phyloP scores from a whole-genome alignment of 805 yeast genomes.

The Teunomyces panamensis region DNA sequence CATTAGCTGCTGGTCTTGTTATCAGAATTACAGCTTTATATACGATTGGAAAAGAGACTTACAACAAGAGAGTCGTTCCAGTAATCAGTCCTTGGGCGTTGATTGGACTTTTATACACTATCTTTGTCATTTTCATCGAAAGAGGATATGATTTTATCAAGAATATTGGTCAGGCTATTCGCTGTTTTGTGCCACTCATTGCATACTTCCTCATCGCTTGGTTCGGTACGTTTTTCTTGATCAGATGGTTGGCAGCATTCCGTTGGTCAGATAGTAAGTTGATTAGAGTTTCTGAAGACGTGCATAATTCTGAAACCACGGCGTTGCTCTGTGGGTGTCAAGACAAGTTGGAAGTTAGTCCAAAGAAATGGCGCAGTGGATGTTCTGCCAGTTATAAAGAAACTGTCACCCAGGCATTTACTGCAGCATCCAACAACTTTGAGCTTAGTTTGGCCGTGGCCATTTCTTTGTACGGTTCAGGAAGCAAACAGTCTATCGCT shows the following conservation, averaged over 20 bases:
- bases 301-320: constrained; percentile 8
- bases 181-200: constrained; percentile 49
- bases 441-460: constrained; percentile 56
- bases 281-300: constrained; percentile 4
- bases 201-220: constrained; percentile 48
- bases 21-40: constrained; percentile 30
- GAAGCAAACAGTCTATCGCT: constrained; percentile 52
- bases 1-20: constrained; percentile 44
- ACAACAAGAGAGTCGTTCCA: constrained; percentile 34
- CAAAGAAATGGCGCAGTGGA: constrained; percentile 18
- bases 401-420: constrained; percentile 50
- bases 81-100: constrained; percentile 49
- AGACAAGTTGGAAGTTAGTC: constrained; percentile 11
- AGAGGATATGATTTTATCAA: constrained; percentile 47
- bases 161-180: constrained; percentile 47
- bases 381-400: constrained; percentile 41
- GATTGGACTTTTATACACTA: constrained; percentile 51
- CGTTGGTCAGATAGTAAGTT: not conserved
- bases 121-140: constrained; percentile 49
- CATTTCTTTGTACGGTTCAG: constrained; percentile 49
- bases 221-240: constrained; percentile 40
- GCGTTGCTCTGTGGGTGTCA: constrained; percentile 41
- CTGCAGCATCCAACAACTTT: constrained; percentile 58
- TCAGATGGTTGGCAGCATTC: constrained; percentile 25
- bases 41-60: constrained; percentile 29